Base-by-base conservation (phyloP, 2,329 filamentous ascomycete species). In the Aspergillus luchuensis region DNA sequence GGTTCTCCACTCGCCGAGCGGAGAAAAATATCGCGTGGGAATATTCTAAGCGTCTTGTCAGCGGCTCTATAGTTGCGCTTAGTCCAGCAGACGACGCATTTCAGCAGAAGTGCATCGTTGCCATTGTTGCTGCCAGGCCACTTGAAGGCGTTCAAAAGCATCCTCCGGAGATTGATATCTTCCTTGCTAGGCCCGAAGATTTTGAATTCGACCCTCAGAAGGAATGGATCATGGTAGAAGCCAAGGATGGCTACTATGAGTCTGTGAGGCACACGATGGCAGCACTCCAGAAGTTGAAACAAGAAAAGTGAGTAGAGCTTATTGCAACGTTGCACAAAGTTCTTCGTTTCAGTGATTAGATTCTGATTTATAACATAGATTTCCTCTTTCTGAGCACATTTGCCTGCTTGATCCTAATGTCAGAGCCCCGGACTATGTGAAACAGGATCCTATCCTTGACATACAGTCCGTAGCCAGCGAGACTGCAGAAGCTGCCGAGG, bases 141-240 rank as follows among this genome's bases (percentile, higher is more conserved):
- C 72, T 91, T 3, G 76, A 80, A 1, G 85, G 85, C 0, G 76
- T 96, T 0, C 82, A 89, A 41, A 81, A 85, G 33, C 84, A 86
- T 47, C 88, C 90, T 0, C 89, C 91, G 0, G 84, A 88, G 36
- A 83, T 97, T 15, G 91, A 97, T 65, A 79, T 97, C 0, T 89
- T 89, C 69, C 93, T 92, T 78, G 84, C 85, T 0, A 75, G 83
- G 7, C 69, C 80, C 0, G 78, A 85, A 2, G 85, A 92, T 23
- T 79, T 87, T 0, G 80, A 85, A 19, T 80, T 96, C 52, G 89
- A 97, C 68, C 87, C 91, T 0, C 82, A 84, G 15, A 74, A 84
- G 36, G 87, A 90, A 67, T 88, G 88, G 73, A 75, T 93, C 10
- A 96, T 97, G 91, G 78, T 97, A 0, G 91, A 97, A 70, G 84